Conservation (phyloP, 371 early-diverging fungal genomes). For the Aphelidium insulamus region DNA sequence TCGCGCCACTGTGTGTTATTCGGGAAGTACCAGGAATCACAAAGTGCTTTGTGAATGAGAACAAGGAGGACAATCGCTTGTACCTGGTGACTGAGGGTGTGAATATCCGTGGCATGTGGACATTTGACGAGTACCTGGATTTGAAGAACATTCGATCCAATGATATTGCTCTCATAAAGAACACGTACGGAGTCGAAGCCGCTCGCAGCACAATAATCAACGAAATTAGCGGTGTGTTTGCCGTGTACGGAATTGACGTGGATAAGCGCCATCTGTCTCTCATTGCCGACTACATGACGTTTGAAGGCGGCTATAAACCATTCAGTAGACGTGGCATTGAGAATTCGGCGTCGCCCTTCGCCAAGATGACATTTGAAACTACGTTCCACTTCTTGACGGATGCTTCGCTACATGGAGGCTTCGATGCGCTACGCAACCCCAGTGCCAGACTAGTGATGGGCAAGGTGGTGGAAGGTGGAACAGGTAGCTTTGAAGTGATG, state of each 20-base stretch:
- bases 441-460: conserved; percentile 86
- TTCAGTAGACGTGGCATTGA: conserved; percentile 88
- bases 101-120: conserved; percentile 82
- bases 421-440: conserved; percentile 68
- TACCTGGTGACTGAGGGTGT: conserved; percentile 70
- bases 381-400: conserved; percentile 83
- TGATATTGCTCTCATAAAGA: conserved; percentile 82
- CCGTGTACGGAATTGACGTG: conserved; percentile 89
- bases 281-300: conserved; percentile 99
- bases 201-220: conserved; percentile 84
- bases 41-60: conserved; percentile 48
- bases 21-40: conserved; percentile 68
- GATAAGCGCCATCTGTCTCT: conserved; percentile 90
- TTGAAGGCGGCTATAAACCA: conserved; percentile 91
- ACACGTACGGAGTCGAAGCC: conserved; percentile 97
- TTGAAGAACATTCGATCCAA: conserved; percentile 78
- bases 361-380: conserved; percentile 93
- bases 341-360: conserved; percentile 77
- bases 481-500: conserved; percentile 78
- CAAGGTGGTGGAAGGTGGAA: conserved; percentile 77
- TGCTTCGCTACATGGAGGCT: conserved; percentile 66
- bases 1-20: conserved; percentile 38
- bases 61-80: conserved; percentile 48
- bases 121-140: conserved; percentile 45
- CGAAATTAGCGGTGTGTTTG: conserved; percentile 92